Evolutionary conservation across 179 eudicot species (phyloP), one percentile per base, ranked within the genome.

Genomic region (Nepenthes alata): DNA sequence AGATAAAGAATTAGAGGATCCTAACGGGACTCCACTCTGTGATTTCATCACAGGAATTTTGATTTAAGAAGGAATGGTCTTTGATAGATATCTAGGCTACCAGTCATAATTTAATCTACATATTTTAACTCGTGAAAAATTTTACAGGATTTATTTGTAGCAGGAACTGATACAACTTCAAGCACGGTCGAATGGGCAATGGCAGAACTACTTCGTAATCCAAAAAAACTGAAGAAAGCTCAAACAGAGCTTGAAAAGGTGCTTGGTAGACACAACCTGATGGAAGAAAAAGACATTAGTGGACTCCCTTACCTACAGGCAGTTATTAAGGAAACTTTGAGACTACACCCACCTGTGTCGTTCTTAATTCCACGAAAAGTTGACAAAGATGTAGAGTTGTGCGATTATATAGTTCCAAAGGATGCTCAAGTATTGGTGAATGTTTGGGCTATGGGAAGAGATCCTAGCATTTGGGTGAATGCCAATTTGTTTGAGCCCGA

Each of bases 141-240:
- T n/a, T n/a, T n/a, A n/a, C 53, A 49, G 53, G n/a, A 49, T 9
- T 49, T 39, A 2, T 39, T 39, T 39, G 6, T 12, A 9, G 44
- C 35, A 6, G 37, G 16, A 35, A 35, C 11, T 11, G 7, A 11
- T 13, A 6, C 16, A 2, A n/a, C 9, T 39, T 25, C 48, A 36
- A 11, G 25, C 8, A 58, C 16, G 6, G 14, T 11, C 1, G 16
- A 25, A 58, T 11, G 12, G 6, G 34, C 61, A 3, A 58, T 9
- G 11, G 48, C 35, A 5, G 61, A 39, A 11, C 16, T 39, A 2
- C 44, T 39, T 39, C 58, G 9, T 8, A 55, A 55, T 37, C 58
- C 58, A 25, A 37, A 55, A 2, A 55, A 55, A 25, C 35, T 55
- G 12, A 55, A 55, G 58, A 55, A 15, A 55, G 58, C 58, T 15